phyloP scores from a whole-genome alignment of 164 flowering plant genomes.

The Brasenia schreberi region DNA sequence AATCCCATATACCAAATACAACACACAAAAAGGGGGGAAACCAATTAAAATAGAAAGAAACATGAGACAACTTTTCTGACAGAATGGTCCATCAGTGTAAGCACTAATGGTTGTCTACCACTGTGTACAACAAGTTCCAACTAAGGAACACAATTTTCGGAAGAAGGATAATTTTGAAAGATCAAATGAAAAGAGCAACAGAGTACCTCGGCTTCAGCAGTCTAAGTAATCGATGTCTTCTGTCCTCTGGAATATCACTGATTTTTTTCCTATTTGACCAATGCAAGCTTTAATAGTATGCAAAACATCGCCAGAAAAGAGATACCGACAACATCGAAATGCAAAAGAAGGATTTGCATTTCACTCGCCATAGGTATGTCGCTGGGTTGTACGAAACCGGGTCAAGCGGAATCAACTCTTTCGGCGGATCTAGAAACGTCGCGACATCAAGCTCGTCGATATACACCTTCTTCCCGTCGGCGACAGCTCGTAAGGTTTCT shows the following conservation, averaged over 20 bases:
- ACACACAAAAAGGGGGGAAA: too few relatives aligned
- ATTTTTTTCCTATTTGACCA: conserved; percentile 52
- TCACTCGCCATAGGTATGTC: conserved; percentile 53
- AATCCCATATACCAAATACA: neutral
- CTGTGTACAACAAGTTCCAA: too few relatives aligned
- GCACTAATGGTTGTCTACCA: too few relatives aligned
- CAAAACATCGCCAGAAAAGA: neutral
- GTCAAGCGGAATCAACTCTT: conserved; percentile 60
- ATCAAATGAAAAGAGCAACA: neutral
- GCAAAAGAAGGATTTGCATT: neutral
- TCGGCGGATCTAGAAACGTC: conserved; percentile 64
- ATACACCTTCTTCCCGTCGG: conserved; percentile 30
- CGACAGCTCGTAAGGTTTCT: conserved; percentile 32
- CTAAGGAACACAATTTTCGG: too few relatives aligned
- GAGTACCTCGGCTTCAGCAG: conserved; percentile 48
- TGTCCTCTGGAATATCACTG: conserved; percentile 70
- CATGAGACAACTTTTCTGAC: neutral
- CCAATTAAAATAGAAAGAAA: neutral
- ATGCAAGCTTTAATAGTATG: neutral
- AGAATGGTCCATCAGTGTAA: neutral
- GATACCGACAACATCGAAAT: neutral
- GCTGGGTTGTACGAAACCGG: conserved; percentile 69
- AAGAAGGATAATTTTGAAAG: too few relatives aligned
- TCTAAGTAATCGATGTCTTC: conserved; percentile 47
- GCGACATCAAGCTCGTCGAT: conserved; percentile 58